These are phyloP conservation scores for Mortierella sp. DNA, from an alignment of 371 early-diverging fungal genomes.

Conservation along the genomic window DNA sequence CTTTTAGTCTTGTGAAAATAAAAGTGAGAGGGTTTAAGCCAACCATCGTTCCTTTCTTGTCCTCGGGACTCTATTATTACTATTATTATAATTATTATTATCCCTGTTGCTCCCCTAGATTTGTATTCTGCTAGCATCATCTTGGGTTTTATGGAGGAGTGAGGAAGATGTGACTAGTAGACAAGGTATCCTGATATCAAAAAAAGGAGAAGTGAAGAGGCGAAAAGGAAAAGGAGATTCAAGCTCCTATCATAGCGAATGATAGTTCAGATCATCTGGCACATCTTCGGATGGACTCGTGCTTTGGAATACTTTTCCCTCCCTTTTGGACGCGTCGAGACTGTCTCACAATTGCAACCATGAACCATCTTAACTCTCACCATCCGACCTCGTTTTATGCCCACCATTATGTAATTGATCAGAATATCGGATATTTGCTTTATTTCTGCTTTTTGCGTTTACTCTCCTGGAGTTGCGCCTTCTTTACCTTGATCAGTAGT, in stretches of 20 bases:
- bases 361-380: no score
- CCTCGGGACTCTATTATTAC: background rate
- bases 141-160: background rate
- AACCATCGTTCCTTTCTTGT: no score
- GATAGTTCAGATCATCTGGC: background rate
- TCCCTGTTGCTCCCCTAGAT: background rate
- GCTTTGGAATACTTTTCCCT: background rate
- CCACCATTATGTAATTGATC: no score
- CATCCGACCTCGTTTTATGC: no score
- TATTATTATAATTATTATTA: background rate
- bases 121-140: no score
- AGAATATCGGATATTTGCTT: background rate
- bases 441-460: constrained; percentile 42
- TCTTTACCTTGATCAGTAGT: constrained; percentile 39
- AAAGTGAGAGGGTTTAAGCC: background rate
- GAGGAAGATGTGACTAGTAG: background rate
- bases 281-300: background rate
- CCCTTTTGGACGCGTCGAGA: background rate
- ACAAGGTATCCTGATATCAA: no score
- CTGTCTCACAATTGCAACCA: no score
- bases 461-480: constrained; percentile 27
- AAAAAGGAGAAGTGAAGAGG: background rate
- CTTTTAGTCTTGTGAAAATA: background rate
- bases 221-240: background rate
- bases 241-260: background rate